phyloP scores from a whole-genome alignment of 1,139 yeast species.

The Nakaseomyces nivariensis region DNA sequence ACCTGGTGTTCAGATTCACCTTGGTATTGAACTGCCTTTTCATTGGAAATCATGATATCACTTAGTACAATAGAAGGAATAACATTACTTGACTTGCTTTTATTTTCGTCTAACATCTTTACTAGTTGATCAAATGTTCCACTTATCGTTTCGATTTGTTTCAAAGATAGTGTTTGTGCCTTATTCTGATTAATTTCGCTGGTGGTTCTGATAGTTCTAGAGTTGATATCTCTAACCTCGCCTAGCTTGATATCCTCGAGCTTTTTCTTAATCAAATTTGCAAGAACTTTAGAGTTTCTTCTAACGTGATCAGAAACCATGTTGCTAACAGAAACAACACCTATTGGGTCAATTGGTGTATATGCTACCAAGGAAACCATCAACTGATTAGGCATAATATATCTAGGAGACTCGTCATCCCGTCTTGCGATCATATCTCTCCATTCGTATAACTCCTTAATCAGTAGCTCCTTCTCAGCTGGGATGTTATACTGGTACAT shows the following conservation, averaged over 20 bases:
- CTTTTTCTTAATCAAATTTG: conserved; percentile 37
- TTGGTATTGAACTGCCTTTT: neutral
- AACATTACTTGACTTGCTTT: neutral
- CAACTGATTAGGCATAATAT: conserved; percentile 72
- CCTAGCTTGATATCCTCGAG: conserved; percentile 1
- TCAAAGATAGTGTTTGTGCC: neutral
- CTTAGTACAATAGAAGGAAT: neutral
- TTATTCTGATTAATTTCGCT: neutral
- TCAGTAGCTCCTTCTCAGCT: conserved; percentile 42
- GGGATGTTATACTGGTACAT: conserved; percentile 61
- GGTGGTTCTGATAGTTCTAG: neutral
- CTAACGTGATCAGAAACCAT: conserved; percentile 49
- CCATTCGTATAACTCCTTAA: conserved; percentile 66
- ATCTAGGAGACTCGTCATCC: conserved; percentile 78
- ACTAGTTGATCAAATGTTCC: neutral
- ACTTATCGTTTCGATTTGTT: neutral
- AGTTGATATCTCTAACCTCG: neutral
- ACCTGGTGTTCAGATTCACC: neutral
- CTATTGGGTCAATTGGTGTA: conserved; percentile 48
- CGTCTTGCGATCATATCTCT: conserved; percentile 66
- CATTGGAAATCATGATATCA: neutral
- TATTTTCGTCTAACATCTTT: neutral
- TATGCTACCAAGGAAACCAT: conserved; percentile 51
- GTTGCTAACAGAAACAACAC: conserved; percentile 45
- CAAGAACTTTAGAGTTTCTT: conserved; percentile 46